Evolutionary conservation across 495 filamentous ascomycete species (phyloP).

Genomic region (Penicillium herquei): DNA sequence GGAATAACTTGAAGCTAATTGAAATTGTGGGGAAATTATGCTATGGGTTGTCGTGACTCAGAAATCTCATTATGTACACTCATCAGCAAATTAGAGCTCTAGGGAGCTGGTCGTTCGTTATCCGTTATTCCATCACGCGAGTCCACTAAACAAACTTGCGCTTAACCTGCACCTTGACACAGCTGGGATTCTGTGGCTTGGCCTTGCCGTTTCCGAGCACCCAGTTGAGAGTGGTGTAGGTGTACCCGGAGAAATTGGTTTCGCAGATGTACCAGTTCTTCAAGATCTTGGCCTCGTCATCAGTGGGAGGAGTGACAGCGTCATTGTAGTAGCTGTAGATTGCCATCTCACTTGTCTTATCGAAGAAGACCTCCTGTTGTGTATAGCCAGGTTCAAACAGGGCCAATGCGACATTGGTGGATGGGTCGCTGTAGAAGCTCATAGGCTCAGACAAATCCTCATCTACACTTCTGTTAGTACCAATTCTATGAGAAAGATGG

Average conservation of each 20-base stretch:
- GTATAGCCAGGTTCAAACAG: slow-evolving; percentile 37
- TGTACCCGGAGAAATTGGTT: slow-evolving; percentile 48
- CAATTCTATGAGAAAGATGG: not conserved
- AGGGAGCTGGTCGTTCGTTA: not conserved
- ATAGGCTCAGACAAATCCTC: slow-evolving; percentile 32
- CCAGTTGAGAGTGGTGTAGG: slow-evolving; percentile 53
- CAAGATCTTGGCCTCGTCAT: slow-evolving; percentile 26
- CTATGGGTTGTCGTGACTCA: too few relatives aligned
- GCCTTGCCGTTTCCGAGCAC: slow-evolving; percentile 29
- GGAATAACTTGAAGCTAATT: too few relatives aligned
- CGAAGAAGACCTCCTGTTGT: slow-evolving; percentile 40
- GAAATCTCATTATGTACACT: not conserved
- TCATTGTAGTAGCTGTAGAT: slow-evolving; percentile 48
- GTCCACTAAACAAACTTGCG: slow-evolving; percentile 12
- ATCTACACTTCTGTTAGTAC: slow-evolving; percentile 9
- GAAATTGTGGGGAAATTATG: too few relatives aligned
- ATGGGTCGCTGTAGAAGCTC: slow-evolving; percentile 34
- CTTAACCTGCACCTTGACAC: slow-evolving; percentile 47
- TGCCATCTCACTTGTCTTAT: slow-evolving; percentile 38
- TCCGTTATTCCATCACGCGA: not conserved
- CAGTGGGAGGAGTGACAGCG: slow-evolving; percentile 19
- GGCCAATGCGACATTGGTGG: slow-evolving; percentile 52
- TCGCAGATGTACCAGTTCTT: slow-evolving; percentile 51
- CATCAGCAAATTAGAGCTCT: not conserved
- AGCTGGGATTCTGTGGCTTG: slow-evolving; percentile 56